A percentile compares a stretch with the other conserved stretches of the same genome.
phyloP scores from a whole-genome alignment of 495 filamentous ascomycete species.

The Penicillium macrosclerotiorum region DNA sequence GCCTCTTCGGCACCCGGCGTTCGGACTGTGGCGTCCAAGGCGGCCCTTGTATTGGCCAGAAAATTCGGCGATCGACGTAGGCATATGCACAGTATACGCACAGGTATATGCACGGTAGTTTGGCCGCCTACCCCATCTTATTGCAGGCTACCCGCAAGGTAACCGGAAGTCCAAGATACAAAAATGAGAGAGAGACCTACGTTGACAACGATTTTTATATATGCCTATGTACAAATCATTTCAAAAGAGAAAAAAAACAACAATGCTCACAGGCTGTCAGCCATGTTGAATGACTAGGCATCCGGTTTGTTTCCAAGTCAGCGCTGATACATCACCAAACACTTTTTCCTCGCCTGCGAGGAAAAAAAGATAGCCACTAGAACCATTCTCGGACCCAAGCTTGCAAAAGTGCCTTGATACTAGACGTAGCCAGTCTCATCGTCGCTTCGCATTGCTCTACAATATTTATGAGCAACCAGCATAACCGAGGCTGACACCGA shows the following conservation, averaged over 20 bases:
- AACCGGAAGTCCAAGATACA: too few species aligned
- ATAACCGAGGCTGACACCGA: conserved; percentile 23
- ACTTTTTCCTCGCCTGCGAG: conserved; percentile 6
- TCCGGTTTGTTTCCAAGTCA: not conserved
- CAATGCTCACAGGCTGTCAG: not conserved
- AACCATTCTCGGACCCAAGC: too few species aligned
- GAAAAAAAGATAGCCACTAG: not conserved
- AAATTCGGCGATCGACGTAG: conserved; percentile 13
- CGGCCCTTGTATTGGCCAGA: conserved; percentile 11
- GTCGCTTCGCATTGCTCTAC: too few species aligned
- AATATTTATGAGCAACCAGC: conserved; percentile 22
- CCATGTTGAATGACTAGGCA: conserved; percentile 12
- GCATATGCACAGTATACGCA: conserved; percentile 12
- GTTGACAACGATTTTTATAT: too few species aligned
- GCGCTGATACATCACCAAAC: not conserved
- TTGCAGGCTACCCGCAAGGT: too few species aligned
- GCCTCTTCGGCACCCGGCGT: conserved; percentile 6
- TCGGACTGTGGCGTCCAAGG: conserved; percentile 14
- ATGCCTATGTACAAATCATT: not conserved
- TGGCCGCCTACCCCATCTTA: too few species aligned
- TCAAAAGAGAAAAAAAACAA: not conserved
- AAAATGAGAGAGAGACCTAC: not conserved
- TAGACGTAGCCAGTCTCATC: too few species aligned
- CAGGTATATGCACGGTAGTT: too few species aligned
- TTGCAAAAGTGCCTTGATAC: too few species aligned